A percentile compares a stretch with the other conserved stretches of the same genome.
Evolutionary conservation across 2,329 filamentous ascomycete species (phyloP).

Genomic region (Aspergillus sp.): DNA sequence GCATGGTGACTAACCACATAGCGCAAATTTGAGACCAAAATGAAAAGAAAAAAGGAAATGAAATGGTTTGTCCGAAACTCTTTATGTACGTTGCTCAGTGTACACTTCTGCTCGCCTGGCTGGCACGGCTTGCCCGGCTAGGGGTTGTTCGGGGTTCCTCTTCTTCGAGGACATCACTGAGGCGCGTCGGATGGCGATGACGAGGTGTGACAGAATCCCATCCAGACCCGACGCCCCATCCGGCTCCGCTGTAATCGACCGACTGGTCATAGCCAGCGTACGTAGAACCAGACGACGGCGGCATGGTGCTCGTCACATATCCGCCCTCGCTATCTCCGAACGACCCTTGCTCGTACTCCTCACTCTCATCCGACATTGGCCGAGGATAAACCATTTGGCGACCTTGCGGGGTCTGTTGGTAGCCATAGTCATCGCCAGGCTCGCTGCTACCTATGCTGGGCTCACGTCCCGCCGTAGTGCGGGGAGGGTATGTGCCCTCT

Average conservation of each 20-base stretch:
- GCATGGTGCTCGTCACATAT: slow-evolving; percentile 25
- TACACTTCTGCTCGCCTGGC: slow-evolving; percentile 46
- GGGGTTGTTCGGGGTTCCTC: slow-evolving; percentile 73
- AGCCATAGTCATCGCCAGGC: slow-evolving; percentile 64
- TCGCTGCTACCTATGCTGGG: slow-evolving; percentile 56
- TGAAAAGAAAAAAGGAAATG: not conserved
- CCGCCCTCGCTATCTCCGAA: slow-evolving; percentile 46
- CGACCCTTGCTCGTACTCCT: slow-evolving; percentile 55
- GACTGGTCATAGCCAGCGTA: slow-evolving; percentile 34
- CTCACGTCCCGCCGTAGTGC: slow-evolving; percentile 46
- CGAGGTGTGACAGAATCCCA: slow-evolving; percentile 73
- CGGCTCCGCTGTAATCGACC: slow-evolving; percentile 66
- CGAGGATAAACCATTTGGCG: slow-evolving; percentile 58
- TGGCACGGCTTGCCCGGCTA: slow-evolving; percentile 63
- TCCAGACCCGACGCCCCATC: slow-evolving; percentile 63
- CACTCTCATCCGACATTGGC: slow-evolving; percentile 50
- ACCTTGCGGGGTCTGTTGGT: slow-evolving; percentile 61
- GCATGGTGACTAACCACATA: not conserved
- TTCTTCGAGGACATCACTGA: slow-evolving; percentile 86
- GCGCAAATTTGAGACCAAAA: not conserved
- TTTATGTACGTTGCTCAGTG: slow-evolving; percentile 20
- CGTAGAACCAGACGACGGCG: slow-evolving; percentile 25
- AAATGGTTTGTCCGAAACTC: not conserved
- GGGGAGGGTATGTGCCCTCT: slow-evolving; percentile 32
- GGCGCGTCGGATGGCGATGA: slow-evolving; percentile 82